Evolutionary conservation across 164 flowering plant species (phyloP), one percentile per base, ranked within the genome.

Genomic region (Vitis labrusca): DNA sequence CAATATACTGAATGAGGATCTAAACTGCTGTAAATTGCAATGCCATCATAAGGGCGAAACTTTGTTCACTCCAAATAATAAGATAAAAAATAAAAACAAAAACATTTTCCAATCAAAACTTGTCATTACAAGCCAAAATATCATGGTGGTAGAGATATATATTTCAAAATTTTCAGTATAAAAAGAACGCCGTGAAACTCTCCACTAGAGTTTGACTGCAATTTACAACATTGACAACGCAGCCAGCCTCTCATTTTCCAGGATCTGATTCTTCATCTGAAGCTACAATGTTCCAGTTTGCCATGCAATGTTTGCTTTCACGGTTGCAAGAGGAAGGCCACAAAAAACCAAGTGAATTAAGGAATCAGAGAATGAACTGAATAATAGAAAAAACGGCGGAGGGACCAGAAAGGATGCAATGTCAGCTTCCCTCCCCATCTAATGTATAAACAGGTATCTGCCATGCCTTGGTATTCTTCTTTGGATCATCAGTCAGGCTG

Each of bases 391-490:
- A 16, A n/a, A 8, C 30, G 2, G 16, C 3, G 0, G 44, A 37
- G 6, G 27, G 44, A 37, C 44, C 44, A 37, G 5, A 6, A 37
- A 37, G 44, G 44, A 3, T 3, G 47, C 9, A 75, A 27, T 44
- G 62, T 83, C 78, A 85, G 75, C 83, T 82, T 75, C 52, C 80
- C 55, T 80, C 75, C 57, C 69, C 91, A 64, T 86, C 91, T 74
- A 76, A 71, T 52, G 90, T 81, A 72, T 90, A 86, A 69, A 91
- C 93, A 11, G 98, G 98, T 79, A 79, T 87, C 67, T 91, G 87
- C 99, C 99, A 95, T 10, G 5, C 59, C 80, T 91, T 91, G 44
- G 97, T 89, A 76, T 92, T 93, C 88, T 95, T 95, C 80, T 95
- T 95, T 4, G 92, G 94, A 69, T 95, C 97, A 72, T 93, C 98